A percentile compares a stretch with the other conserved stretches of the same genome.
These are phyloP conservation scores for Flaveria trinervia DNA, from an alignment of 129 eudicot species.

Conservation along the genomic window DNA sequence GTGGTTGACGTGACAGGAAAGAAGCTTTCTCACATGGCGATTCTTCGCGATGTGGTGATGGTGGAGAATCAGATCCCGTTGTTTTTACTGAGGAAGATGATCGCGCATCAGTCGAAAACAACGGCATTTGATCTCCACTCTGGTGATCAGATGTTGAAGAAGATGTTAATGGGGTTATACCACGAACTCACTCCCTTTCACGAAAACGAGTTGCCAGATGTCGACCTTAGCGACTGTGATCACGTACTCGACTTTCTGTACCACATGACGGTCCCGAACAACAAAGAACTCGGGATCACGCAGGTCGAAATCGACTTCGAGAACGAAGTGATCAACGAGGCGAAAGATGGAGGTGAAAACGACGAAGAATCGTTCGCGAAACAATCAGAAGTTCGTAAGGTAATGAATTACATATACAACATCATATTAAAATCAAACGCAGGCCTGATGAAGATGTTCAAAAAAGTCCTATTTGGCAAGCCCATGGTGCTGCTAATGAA, in stretches of 20 bases:
- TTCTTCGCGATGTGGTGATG: slow-evolving; percentile 52
- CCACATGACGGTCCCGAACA: slow-evolving; percentile 44
- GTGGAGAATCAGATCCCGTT: slow-evolving; percentile 69
- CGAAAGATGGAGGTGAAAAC: background rate
- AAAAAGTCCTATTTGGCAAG: slow-evolving; percentile 25
- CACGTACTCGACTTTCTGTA: slow-evolving; percentile 61
- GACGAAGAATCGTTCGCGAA: background rate
- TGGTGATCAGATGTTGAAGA: slow-evolving; percentile 36
- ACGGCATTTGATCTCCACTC: background rate
- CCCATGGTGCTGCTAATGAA: slow-evolving; percentile 30
- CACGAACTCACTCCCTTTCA: slow-evolving; percentile 56
- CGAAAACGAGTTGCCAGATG: background rate
- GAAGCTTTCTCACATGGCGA: slow-evolving; percentile 41
- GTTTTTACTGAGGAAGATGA: slow-evolving; percentile 36
- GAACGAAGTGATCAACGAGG: background rate
- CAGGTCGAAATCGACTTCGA: background rate
- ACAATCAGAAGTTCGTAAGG: background rate
- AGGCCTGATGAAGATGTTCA: slow-evolving; percentile 24
- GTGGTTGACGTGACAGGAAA: slow-evolving; percentile 44
- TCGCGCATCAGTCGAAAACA: slow-evolving; percentile 12
- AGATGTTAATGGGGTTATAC: slow-evolving; percentile 41
- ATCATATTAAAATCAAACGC: slow-evolving; percentile 1
- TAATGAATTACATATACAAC: background rate
- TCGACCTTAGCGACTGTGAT: slow-evolving; percentile 24
- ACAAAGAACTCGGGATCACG: slow-evolving; percentile 22